Evolutionary conservation across 2,329 filamentous ascomycete species (phyloP), one percentile per base, ranked within the genome.

Genomic region (Talaromyces funiculosus): DNA sequence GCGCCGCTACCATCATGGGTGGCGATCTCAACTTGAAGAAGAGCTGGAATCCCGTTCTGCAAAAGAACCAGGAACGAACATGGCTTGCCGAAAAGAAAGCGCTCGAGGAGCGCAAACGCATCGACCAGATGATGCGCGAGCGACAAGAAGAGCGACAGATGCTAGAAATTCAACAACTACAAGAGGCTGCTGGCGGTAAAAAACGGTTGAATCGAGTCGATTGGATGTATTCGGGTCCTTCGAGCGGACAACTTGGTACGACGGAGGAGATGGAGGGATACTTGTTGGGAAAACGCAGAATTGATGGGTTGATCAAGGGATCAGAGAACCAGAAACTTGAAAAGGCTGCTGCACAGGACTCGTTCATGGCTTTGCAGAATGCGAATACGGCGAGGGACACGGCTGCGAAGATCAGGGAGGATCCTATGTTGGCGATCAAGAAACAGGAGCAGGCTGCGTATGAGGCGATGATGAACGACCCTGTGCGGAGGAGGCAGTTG

Each of bases 141-240:
- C 87, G 96, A 66, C 91, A 92, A 67, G 92, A 97, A 73, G 95
- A 99, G 78, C 87, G 92, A 51, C 87, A 90, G 53, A 90, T 96
- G 66, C 91, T 97, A 74, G 92, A 97, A 73, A 85, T 97, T 1
- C 90, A 97, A 74, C 85, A 87, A 57, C 84, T 97, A 66, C 90
- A 97, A 60, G 94, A 97, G 76, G 87, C 89, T 2, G 89, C 92
- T 0, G 94, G 94, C 38, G 92, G 92, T 60, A 86, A 84, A 68
- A 92, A 91, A 71, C 84, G 88, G 57, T 78, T 89, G 31, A 88
- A 93, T 68, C 86, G 92, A 37, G 93, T 99, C 26, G 94, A 97
- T 69, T 99, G 94, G 90, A 97, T 99, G 91, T 99, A 99, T 76
- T 86, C 89, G 67, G 93, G 93, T 1, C 92, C 94, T 7, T 89